Percentiles rank a stretch among this genome's conserved stretches.
Evolutionary conservation across 371 early-diverging fungal species (phyloP).

Genomic region (Mucor ambiguus): DNA sequence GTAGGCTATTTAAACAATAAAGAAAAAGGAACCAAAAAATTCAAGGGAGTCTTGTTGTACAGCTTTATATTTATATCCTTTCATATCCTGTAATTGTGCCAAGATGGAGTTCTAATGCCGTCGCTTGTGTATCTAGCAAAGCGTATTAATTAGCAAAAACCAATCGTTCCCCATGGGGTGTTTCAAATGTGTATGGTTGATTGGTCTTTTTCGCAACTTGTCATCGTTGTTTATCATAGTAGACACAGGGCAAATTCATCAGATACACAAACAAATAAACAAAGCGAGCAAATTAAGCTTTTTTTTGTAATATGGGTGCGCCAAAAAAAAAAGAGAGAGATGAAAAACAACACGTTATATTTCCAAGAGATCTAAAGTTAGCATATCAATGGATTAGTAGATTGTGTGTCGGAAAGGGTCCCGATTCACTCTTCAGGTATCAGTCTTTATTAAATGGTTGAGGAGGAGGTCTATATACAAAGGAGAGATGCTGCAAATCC

Average conservation of each 20-base stretch:
- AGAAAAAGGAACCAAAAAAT: conserved; percentile 6
- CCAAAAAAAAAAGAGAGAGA: background rate
- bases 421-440: background rate
- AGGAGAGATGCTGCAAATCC: background rate
- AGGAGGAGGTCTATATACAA: background rate
- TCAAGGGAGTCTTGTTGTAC: conserved; percentile 10
- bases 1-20: conserved; percentile 5
- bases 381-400: background rate
- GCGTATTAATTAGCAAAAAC: conserved; percentile 12
- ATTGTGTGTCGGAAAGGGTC: background rate
- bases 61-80: conserved; percentile 8
- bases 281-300: background rate
- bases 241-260: background rate
- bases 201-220: conserved; percentile 1
- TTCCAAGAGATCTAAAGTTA: background rate
- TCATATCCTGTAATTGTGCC: background rate
- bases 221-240: background rate
- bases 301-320: background rate
- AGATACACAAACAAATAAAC: background rate
- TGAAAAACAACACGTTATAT: background rate
- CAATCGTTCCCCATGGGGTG: conserved; percentile 13
- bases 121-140: conserved; percentile 8
- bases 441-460: background rate
- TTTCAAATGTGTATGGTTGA: conserved; percentile 10
- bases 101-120: conserved; percentile 12